These are phyloP conservation scores for Tricholoma sp. DNA, from an alignment of 768 basidiomycete genomes.

Conservation along the genomic window DNA sequence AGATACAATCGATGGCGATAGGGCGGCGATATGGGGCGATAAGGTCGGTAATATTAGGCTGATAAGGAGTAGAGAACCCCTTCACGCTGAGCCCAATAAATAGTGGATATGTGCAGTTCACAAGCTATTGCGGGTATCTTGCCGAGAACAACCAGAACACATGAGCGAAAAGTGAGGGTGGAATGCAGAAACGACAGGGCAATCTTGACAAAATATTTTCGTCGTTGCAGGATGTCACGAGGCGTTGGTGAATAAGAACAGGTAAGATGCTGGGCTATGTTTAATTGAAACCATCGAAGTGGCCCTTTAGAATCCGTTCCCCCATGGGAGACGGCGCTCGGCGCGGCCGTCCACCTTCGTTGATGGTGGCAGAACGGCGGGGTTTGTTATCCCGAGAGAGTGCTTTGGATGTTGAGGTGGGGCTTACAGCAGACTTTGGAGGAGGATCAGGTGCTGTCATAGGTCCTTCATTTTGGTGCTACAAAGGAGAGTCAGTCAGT, in stretches of 20 bases:
- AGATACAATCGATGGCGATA: not conserved
- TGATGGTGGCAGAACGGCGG: conserved; percentile 60
- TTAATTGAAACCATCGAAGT: conserved; percentile 87
- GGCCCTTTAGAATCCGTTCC: conserved; percentile 85
- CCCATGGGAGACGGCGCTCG: conserved; percentile 86
- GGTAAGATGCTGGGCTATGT: conserved; percentile 6
- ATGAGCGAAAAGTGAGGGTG: conserved; percentile 3
- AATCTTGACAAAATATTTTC: not conserved
- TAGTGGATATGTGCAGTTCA: conserved; percentile 13
- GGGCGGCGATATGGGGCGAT: not conserved
- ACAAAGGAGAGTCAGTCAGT: conserved; percentile 11
- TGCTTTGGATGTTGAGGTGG: conserved; percentile 24
- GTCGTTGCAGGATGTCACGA: not conserved
- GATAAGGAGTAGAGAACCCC: not conserved
- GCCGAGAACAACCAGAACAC: conserved; percentile 19
- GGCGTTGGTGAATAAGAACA: conserved; percentile 3
- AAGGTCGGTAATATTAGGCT: not conserved
- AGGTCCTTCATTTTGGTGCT: conserved; percentile 27
- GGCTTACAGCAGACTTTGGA: conserved; percentile 46
- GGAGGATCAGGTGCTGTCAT: conserved; percentile 41
- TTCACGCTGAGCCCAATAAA: not conserved
- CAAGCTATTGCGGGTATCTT: conserved; percentile 36
- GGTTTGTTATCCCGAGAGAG: conserved; percentile 31
- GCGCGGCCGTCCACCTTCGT: conserved; percentile 42
- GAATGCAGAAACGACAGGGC: conserved; percentile 6